A percentile compares a stretch with the other conserved stretches of the same genome.
Evolutionary conservation across 2,329 filamentous ascomycete species (phyloP).

Genomic region (Colletotrichum sp.): DNA sequence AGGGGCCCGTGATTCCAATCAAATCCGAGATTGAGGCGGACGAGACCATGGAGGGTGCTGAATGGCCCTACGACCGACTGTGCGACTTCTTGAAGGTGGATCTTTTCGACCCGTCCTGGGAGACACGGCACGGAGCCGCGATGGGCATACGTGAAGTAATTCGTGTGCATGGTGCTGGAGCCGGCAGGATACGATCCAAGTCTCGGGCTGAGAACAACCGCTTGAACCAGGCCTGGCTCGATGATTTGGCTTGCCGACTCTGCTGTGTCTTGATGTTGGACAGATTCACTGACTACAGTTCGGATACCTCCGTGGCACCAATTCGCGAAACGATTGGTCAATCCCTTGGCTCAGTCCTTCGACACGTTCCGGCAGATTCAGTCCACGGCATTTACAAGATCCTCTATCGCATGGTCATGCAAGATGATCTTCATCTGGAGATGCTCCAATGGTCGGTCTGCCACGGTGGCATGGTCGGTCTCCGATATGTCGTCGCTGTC

Average conservation of each 20-base stretch:
- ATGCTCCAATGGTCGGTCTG: constrained; percentile 90
- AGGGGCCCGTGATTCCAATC: constrained; percentile 79
- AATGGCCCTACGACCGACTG: constrained; percentile 94
- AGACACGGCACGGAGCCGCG: constrained; percentile 92
- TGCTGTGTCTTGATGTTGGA: constrained; percentile 98
- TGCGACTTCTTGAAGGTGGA: constrained; percentile 95
- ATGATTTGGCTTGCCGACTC: constrained; percentile 92
- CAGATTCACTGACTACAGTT: constrained; percentile 96
- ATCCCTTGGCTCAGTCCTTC: constrained; percentile 86
- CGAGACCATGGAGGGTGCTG: constrained; percentile 75
- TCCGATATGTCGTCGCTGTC: constrained; percentile 94
- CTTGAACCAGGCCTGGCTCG: constrained; percentile 85
- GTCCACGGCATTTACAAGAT: constrained; percentile 86
- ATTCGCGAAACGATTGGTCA: constrained; percentile 96
- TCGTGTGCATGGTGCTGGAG: constrained; percentile 87
- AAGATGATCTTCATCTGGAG: constrained; percentile 77
- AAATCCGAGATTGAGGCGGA: constrained; percentile 87
- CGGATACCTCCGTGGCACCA: constrained; percentile 94
- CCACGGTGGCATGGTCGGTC: constrained; percentile 96
- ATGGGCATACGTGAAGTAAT: constrained; percentile 93
- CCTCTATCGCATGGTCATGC: constrained; percentile 89
- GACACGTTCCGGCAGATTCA: constrained; percentile 78
- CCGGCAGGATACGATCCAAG: constrained; percentile 78
- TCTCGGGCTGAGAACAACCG: constrained; percentile 75
- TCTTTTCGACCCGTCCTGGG: constrained; percentile 92